Evolutionary conservation across 176 grass and related monocot genomes (phyloP).

Genomic region (Aechmea fasciata): DNA sequence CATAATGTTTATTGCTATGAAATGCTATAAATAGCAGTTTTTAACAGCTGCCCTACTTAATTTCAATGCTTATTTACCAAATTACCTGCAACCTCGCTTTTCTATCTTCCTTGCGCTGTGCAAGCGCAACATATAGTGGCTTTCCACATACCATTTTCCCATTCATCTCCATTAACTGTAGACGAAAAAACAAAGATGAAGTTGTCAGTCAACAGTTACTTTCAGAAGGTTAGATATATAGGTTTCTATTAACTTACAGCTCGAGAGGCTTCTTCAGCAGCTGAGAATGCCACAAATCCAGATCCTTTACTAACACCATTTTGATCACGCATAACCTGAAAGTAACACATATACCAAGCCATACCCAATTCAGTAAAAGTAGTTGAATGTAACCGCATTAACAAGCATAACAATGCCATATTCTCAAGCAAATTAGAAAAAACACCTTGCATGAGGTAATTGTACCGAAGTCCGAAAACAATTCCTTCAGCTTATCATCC

Average conservation of each 20-base stretch:
- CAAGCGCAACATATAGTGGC: slow-evolving; percentile 66
- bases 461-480: slow-evolving; percentile 59
- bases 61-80: neutral
- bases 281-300: slow-evolving; percentile 62
- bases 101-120: slow-evolving; percentile 66
- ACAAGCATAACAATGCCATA: neutral
- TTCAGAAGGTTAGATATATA: neutral
- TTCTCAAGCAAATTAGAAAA: neutral
- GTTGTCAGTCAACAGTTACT: neutral
- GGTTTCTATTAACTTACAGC: slow-evolving; percentile 29
- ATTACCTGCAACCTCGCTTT: slow-evolving; percentile 58
- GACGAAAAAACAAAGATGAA: neutral
- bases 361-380: neutral
- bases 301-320: slow-evolving; percentile 74
- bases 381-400: neutral
- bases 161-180: slow-evolving; percentile 47
- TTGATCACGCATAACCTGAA: slow-evolving; percentile 48
- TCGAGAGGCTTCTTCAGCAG: slow-evolving; percentile 43
- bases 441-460: slow-evolving; percentile 90
- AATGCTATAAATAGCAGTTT: neutral
- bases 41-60: neutral
- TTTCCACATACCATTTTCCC: slow-evolving; percentile 58
- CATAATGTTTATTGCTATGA: neutral
- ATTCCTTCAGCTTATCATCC: slow-evolving; percentile 72
- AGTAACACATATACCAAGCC: slow-evolving; percentile 14